These are phyloP conservation scores for Alternaria burnsii DNA, from an alignment of 2,329 filamentous ascomycete genomes.

Conservation along the genomic window DNA sequence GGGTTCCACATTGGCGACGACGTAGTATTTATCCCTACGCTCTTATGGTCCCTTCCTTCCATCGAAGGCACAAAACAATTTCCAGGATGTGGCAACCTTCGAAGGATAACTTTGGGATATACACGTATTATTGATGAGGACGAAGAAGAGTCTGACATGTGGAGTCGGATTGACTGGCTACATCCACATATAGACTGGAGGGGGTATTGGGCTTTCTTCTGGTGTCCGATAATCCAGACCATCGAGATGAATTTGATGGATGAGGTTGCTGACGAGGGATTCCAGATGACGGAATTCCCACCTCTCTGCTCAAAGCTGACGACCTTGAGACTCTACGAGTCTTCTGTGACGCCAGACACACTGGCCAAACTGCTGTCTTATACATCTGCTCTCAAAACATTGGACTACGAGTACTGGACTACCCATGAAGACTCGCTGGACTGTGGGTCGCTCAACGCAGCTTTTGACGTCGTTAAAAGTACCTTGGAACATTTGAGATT, in stretches of 20 bases:
- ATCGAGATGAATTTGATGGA: neutral
- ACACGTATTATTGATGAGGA: neutral
- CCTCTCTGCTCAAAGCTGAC: neutral
- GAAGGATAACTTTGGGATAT: neutral
- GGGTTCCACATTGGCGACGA: neutral
- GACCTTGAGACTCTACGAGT: neutral
- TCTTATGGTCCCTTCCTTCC: neutral
- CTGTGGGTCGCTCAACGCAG: neutral
- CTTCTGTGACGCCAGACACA: neutral
- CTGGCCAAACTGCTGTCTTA: neutral
- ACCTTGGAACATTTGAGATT: neutral
- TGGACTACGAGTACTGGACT: constrained; percentile 1
- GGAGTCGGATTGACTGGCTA: neutral
- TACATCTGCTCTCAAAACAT: neutral
- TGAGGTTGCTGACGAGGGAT: neutral
- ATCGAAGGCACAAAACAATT: neutral
- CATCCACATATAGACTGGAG: neutral
- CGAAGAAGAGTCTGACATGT: neutral
- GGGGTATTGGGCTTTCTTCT: neutral
- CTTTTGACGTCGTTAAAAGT: neutral
- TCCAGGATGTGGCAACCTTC: neutral
- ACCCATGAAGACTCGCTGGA: neutral
- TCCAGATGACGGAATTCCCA: neutral
- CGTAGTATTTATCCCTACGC: neutral
- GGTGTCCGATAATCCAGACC: neutral